Evolutionary conservation across 371 early-diverging fungal genomes (phyloP).

Genomic region (Mortierella sp.): DNA sequence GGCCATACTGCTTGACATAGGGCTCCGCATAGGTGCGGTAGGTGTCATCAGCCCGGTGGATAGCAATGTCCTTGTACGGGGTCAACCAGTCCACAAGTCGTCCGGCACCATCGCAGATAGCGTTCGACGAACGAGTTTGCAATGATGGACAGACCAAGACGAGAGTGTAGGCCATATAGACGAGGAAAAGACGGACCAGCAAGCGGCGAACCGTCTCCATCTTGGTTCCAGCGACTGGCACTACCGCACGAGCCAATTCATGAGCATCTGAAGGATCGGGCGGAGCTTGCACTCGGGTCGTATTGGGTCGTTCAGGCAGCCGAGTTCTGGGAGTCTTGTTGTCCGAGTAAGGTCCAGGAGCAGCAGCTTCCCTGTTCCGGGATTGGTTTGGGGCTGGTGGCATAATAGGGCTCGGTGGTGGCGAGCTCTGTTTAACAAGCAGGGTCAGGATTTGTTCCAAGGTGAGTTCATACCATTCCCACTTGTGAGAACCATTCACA

Average conservation of each 20-base stretch:
- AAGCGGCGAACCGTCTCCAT: slow-evolving; percentile 17
- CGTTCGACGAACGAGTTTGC: slow-evolving; percentile 1
- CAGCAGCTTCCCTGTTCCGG: slow-evolving; percentile 28
- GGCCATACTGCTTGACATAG: slow-evolving; percentile 39
- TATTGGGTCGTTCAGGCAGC: background rate
- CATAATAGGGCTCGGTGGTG: slow-evolving; percentile 27
- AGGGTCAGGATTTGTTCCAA: no score
- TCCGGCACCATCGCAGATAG: slow-evolving; percentile 21
- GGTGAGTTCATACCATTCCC: background rate
- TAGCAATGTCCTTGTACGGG: slow-evolving; percentile 27
- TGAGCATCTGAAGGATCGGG: slow-evolving; percentile 2
- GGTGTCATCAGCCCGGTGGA: slow-evolving; percentile 16
- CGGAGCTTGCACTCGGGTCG: slow-evolving; percentile 3
- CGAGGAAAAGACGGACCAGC: slow-evolving; percentile 13
- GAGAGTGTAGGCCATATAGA: slow-evolving; percentile 39
- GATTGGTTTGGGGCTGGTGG: slow-evolving; percentile 34
- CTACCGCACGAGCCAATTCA: slow-evolving; percentile 2
- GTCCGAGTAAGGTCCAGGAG: slow-evolving; percentile 28
- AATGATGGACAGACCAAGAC: slow-evolving; percentile 40
- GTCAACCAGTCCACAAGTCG: slow-evolving; percentile 26
- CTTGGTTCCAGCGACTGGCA: background rate
- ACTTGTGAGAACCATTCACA: no score
- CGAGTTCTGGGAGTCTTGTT: background rate
- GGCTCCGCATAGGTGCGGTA: slow-evolving; percentile 43
- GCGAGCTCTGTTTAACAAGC: no score